Percentiles rank a stretch among this genome's conserved stretches.
These are phyloP conservation scores for Nothophaeocryptopus gaeumannii DNA, from an alignment of 2,329 filamentous ascomycete species.

Conservation along the genomic window DNA sequence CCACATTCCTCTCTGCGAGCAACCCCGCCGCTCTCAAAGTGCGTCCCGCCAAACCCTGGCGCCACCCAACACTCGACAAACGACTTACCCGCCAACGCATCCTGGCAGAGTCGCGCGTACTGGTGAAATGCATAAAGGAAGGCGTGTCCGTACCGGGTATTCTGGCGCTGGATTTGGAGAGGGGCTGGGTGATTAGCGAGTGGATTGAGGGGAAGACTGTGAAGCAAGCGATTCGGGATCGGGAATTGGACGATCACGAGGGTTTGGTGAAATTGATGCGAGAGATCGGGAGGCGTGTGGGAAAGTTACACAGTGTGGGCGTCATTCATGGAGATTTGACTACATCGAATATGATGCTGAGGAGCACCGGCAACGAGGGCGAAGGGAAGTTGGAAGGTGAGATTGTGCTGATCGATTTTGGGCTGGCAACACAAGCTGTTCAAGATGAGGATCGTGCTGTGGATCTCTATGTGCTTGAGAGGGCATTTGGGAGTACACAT, in stretches of 20 bases:
- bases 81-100: slow-evolving; percentile 84
- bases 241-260: slow-evolving; percentile 25
- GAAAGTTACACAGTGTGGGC: slow-evolving; percentile 70
- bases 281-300: slow-evolving; percentile 36
- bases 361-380: slow-evolving; percentile 31
- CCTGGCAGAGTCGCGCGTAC: slow-evolving; percentile 80
- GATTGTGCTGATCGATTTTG: slow-evolving; percentile 91
- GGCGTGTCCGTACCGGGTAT: slow-evolving; percentile 80
- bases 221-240: slow-evolving; percentile 58
- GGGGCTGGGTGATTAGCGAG: slow-evolving; percentile 74
- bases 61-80: slow-evolving; percentile 83
- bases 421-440: slow-evolving; percentile 74
- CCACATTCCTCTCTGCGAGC: slow-evolving; percentile 68
- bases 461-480: slow-evolving; percentile 91
- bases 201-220: slow-evolving; percentile 76
- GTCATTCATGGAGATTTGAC: slow-evolving; percentile 94
- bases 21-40: slow-evolving; percentile 81
- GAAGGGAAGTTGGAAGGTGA: slow-evolving; percentile 58
- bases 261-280: slow-evolving; percentile 31
- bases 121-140: slow-evolving; percentile 74
- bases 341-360: slow-evolving; percentile 92
- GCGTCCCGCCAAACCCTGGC: slow-evolving; percentile 85
- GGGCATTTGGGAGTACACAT: slow-evolving; percentile 93
- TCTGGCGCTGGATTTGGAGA: slow-evolving; percentile 64
- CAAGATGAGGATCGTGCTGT: slow-evolving; percentile 93